Conservation (phyloP, 345 rosid species). For the Arabis hirsuta region DNA sequence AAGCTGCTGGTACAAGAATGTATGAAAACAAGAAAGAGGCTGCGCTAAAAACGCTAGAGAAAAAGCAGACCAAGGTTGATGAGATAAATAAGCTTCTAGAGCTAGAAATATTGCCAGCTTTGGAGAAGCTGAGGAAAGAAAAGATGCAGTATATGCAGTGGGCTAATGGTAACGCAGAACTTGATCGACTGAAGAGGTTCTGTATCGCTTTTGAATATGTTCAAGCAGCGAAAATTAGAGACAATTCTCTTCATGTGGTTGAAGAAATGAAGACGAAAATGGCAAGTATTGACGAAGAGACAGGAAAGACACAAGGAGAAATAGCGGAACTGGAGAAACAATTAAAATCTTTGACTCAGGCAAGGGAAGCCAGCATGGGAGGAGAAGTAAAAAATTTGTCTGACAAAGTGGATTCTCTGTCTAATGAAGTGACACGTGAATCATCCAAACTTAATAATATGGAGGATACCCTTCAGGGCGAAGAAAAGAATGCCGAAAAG, state of each 20-base stretch:
- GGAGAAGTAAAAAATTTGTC: slow-evolving; percentile 81
- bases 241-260: slow-evolving; percentile 16
- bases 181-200: slow-evolving; percentile 22
- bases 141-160: slow-evolving; percentile 92
- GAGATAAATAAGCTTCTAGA: slow-evolving; percentile 95
- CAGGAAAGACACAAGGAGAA: slow-evolving; percentile 53
- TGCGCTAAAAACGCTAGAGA: slow-evolving; percentile 89
- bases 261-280: slow-evolving; percentile 57
- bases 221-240: slow-evolving; percentile 33
- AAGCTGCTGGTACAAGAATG: slow-evolving; percentile 99
- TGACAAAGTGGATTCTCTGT: slow-evolving; percentile 71
- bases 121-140: slow-evolving; percentile 93
- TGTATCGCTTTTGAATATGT: slow-evolving; percentile 37
- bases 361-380: slow-evolving; percentile 92
- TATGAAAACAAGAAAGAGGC: slow-evolving; percentile 94
- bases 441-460: slow-evolving; percentile 70
- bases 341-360: slow-evolving; percentile 64
- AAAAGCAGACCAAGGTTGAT: slow-evolving; percentile 93
- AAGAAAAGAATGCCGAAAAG: slow-evolving; percentile 76
- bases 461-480: slow-evolving; percentile 78
- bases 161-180: slow-evolving; percentile 66
- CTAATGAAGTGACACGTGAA: slow-evolving; percentile 75
- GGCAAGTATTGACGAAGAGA: slow-evolving; percentile 55
- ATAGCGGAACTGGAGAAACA: slow-evolving; percentile 67
- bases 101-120: slow-evolving; percentile 85